Percentiles rank a stretch among this genome's conserved stretches.
These are phyloP conservation scores for Cylindrotheca fusiformis DNA, from an alignment of 108 stramenopile genomes.

Conservation along the genomic window DNA sequence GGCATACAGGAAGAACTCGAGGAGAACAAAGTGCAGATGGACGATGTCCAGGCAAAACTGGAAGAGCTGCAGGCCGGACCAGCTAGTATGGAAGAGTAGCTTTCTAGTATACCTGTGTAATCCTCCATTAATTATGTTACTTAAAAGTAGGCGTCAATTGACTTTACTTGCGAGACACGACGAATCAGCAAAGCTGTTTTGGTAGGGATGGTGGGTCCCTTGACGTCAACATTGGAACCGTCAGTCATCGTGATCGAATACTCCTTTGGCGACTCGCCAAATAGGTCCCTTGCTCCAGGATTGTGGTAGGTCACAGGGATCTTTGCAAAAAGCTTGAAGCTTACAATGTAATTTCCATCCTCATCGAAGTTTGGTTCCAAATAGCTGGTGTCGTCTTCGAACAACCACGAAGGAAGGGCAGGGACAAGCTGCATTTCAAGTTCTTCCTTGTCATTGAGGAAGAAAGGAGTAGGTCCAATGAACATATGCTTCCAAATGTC, in stretches of 20 bases:
- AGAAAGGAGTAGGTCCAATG: constrained; percentile 79
- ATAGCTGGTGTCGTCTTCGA: constrained; percentile 63
- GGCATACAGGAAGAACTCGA: constrained; percentile 61
- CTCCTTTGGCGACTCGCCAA: constrained; percentile 66
- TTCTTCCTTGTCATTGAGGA: constrained; percentile 65
- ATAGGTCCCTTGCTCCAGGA: constrained; percentile 68
- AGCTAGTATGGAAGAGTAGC: constrained; percentile 6
- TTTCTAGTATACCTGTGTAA: too few species aligned
- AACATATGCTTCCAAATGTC: constrained; percentile 94
- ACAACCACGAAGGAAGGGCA: constrained; percentile 90
- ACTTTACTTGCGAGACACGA: constrained; percentile 55
- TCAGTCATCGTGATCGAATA: constrained; percentile 80
- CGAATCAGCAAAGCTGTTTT: constrained; percentile 72
- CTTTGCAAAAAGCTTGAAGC: constrained; percentile 87
- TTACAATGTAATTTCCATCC: constrained; percentile 72
- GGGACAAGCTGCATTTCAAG: constrained; percentile 83
- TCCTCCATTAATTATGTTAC: not conserved
- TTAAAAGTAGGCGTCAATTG: constrained; percentile 87
- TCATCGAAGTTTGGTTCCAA: constrained; percentile 57
- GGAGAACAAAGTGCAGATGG: constrained; percentile 43
- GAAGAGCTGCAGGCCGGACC: constrained; percentile 10
- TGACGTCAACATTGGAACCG: constrained; percentile 53
- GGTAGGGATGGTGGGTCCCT: constrained; percentile 61
- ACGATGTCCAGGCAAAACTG: constrained; percentile 40
- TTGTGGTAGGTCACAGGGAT: constrained; percentile 93